Base-by-base conservation (phyloP, 2,329 filamentous ascomycete species). In the Pezicula rhizophila region DNA sequence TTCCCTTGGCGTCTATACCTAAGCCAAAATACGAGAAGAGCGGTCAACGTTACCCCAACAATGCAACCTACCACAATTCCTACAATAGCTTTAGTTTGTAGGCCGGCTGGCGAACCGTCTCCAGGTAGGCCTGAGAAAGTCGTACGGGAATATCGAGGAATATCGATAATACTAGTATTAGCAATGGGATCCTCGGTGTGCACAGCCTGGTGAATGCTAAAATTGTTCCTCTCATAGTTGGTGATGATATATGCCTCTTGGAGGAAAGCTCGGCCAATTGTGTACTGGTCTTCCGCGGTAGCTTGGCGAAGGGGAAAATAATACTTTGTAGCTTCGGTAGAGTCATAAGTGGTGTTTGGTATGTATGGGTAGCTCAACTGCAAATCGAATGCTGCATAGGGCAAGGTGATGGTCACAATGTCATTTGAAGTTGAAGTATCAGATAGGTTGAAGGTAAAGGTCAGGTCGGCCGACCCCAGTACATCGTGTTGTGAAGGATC, bases 401-500 rank as follows among this genome's bases (percentile, higher is more conserved):
- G 64, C 3, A 67, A 45, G 4, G 60, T 58, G 25, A 67, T 65
- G 17, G 61, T 58, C 17, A 66, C 52, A 58, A 76, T 81, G 56
- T 79, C 75, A 48, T 70, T 28, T 5, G 53, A 54, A 11, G 53
- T 46, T 14, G 52, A 48, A 12, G 58, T 68, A 51, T 77, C 78
- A 4, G 77, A 78, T 2, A 84, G 61, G 15, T 70, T 72, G 58
- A 85, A 84, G 0, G 72, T 79, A 49, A 84, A 76, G 0, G 70
- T 70, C n/a, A 79, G 67, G 5, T 73, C 65, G 10, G 73, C 66
- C 6, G 54, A 48, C 8, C 69, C 62, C 2, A 69, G 57, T 64
- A 85, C 53, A 56, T 64, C 28, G 61, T 70, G 46, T 78, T 74
- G 64, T 80, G 79, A 42, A 2, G 74, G 62, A 7, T 76, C 74